phyloP scores from a whole-genome alignment of 768 basidiomycete genomes.

The Termitomyces sp. region DNA sequence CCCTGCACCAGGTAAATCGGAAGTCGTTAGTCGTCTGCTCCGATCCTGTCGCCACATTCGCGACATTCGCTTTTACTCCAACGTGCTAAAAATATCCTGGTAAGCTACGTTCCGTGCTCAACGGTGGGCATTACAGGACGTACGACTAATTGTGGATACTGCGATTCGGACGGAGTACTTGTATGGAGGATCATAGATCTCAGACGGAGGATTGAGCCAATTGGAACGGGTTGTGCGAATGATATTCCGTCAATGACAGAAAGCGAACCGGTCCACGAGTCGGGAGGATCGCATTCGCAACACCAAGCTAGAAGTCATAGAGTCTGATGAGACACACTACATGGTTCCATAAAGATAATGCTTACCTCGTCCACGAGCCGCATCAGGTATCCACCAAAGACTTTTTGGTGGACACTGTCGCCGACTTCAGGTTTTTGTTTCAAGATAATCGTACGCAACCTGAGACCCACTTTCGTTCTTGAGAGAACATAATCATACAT shows the following conservation, averaged over 20 bases:
- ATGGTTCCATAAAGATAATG: background rate
- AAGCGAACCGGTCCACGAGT: conserved; percentile 63
- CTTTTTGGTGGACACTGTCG: conserved; percentile 68
- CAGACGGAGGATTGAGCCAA: conserved; percentile 75
- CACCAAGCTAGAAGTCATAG: conserved; percentile 48
- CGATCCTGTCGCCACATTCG: conserved; percentile 57
- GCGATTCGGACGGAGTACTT: conserved; percentile 29
- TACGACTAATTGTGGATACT: conserved; percentile 53
- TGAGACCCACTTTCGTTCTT: conserved; percentile 67
- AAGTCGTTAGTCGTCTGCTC: conserved; percentile 74
- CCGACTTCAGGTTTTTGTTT: background rate
- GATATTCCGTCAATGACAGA: conserved; percentile 75
- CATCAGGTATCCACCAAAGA: conserved; percentile 72
- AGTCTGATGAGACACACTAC: background rate
- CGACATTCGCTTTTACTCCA: conserved; percentile 65
- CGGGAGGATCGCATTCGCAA: conserved; percentile 65
- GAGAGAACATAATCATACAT: conserved; percentile 77
- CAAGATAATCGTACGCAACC: background rate
- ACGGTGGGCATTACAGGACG: conserved; percentile 18
- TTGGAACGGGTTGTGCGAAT: conserved; percentile 76
- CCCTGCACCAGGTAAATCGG: conserved; percentile 64
- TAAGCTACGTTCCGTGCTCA: background rate
- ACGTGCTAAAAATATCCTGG: conserved; percentile 44
- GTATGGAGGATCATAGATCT: conserved; percentile 64
- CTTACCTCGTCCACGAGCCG: conserved; percentile 66